phyloP scores from a whole-genome alignment of 208 protist genomes.

The Balamuthia mandrillaris region DNA sequence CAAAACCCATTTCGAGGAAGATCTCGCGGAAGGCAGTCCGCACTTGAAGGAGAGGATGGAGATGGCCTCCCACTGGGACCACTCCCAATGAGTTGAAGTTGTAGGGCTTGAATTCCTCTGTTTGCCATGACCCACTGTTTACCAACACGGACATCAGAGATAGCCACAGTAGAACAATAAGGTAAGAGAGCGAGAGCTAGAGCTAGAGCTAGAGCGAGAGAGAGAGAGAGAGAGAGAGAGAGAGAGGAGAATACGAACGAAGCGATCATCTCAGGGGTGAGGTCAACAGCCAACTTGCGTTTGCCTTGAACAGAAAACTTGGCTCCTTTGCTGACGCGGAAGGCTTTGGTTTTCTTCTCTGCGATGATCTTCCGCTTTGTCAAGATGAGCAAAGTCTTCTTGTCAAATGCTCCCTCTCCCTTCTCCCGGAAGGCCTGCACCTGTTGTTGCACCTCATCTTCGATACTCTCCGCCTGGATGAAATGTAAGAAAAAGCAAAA shows the following conservation, averaged over 20 bases:
- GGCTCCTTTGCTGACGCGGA: slow-evolving; percentile 73
- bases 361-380: slow-evolving; percentile 79
- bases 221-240: no score
- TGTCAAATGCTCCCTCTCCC: slow-evolving; percentile 75
- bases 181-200: not conserved
- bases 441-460: slow-evolving; percentile 18
- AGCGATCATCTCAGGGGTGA: slow-evolving; percentile 90
- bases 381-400: slow-evolving; percentile 46
- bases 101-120: slow-evolving; percentile 91
- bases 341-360: slow-evolving; percentile 77
- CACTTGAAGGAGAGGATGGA: slow-evolving; percentile 98
- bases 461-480: slow-evolving; percentile 1
- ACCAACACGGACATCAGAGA: not conserved
- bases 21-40: slow-evolving; percentile 97
- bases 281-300: slow-evolving; percentile 60
- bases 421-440: not conserved
- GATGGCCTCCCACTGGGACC: slow-evolving; percentile 79
- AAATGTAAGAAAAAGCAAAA: no score
- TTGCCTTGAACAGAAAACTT: slow-evolving; percentile 24
- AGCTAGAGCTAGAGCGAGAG: not conserved
- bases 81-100: slow-evolving; percentile 91
- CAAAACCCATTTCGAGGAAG: slow-evolving; percentile 98
- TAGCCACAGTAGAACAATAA: not conserved
- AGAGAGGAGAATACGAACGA: not conserved
- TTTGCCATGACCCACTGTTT: slow-evolving; percentile 86